A percentile compares a stretch with the other conserved stretches of the same genome.
These are phyloP conservation scores for Rosa hybrid DNA, from an alignment of 331 rosid genomes.

Conservation along the genomic window DNA sequence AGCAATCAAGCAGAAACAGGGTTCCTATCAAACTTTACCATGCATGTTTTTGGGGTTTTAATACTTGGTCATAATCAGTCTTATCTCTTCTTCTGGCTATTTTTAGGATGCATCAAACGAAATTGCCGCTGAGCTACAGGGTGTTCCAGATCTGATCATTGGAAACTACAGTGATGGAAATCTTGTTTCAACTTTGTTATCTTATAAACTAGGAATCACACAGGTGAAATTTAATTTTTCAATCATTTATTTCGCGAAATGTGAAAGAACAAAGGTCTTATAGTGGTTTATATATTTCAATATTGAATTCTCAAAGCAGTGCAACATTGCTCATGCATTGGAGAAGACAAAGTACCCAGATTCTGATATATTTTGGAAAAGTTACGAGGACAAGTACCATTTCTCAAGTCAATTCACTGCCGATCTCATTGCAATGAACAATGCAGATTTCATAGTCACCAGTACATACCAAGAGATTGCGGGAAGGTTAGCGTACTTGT, in stretches of 20 bases:
- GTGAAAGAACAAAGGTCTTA: neutral
- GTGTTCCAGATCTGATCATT: slow-evolving; percentile 64
- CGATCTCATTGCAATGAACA: slow-evolving; percentile 50
- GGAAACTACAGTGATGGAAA: slow-evolving; percentile 73
- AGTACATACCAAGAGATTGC: slow-evolving; percentile 55
- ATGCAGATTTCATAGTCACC: slow-evolving; percentile 47
- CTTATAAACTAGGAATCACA: slow-evolving; percentile 63
- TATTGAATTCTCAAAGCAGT: slow-evolving; percentile 24
- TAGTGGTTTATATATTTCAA: neutral
- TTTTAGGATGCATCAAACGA: slow-evolving; percentile 52
- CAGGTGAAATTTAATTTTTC: slow-evolving; percentile 30
- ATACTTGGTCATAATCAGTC: neutral
- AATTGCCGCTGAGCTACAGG: slow-evolving; percentile 62
- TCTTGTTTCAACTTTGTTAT: slow-evolving; percentile 66
- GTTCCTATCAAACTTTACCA: neutral
- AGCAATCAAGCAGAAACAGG: neutral
- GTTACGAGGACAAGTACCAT: slow-evolving; percentile 44
- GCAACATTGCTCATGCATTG: slow-evolving; percentile 50
- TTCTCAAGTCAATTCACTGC: slow-evolving; percentile 56
- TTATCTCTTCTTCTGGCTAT: neutral
- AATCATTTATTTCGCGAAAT: neutral
- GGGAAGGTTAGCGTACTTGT: slow-evolving; percentile 26
- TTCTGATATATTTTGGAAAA: slow-evolving; percentile 47
- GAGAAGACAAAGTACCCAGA: slow-evolving; percentile 52
- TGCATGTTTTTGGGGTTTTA: neutral